Percentiles rank a stretch among this genome's conserved stretches.
Conservation (phyloP, 2,329 filamentous ascomycete genomes). For the Penicillium brevicompactum region DNA sequence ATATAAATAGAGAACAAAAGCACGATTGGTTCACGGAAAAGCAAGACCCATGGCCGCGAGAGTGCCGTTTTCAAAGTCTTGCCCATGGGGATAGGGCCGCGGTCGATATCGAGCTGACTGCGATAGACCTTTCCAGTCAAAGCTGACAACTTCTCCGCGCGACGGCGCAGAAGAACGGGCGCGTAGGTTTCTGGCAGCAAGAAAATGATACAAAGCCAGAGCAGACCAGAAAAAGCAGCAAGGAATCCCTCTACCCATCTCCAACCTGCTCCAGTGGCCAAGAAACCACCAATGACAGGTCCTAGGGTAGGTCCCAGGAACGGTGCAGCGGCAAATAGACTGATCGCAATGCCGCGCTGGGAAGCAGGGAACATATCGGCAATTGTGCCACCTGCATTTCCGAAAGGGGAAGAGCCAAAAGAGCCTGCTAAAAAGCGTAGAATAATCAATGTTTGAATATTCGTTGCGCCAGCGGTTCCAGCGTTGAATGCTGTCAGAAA, state of each 20-base stretch:
- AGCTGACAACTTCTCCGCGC: conserved; percentile 41
- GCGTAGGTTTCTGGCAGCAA: conserved; percentile 42
- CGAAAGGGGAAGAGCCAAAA: conserved; percentile 63
- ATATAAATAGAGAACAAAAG: conserved; percentile 23
- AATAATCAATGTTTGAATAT: conserved; percentile 62
- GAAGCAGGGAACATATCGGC: conserved; percentile 60
- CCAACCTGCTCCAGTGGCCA: conserved; percentile 65
- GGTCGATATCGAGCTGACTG: conserved; percentile 38
- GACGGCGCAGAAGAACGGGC: conserved; percentile 52
- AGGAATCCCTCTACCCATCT: conserved; percentile 67
- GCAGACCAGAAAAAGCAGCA: conserved; percentile 61
- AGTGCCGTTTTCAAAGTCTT: conserved; percentile 49
- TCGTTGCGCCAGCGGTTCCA: conserved; percentile 58
- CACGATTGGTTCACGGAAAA: conserved; percentile 27
- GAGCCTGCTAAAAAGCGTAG: conserved; percentile 66
- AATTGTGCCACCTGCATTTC: conserved; percentile 63
- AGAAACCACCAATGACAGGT: conserved; percentile 67
- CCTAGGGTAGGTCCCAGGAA: conserved; percentile 66
- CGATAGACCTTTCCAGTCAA: conserved; percentile 36
- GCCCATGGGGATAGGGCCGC: conserved; percentile 41
- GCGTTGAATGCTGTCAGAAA: conserved; percentile 63
- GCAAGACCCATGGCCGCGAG: conserved; percentile 47
- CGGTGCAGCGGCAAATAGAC: conserved; percentile 67
- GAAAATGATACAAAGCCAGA: conserved; percentile 46
- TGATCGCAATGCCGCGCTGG: conserved; percentile 59